Percentiles rank a stretch among this genome's conserved stretches.
phyloP scores from a whole-genome alignment of 2,329 filamentous ascomycete genomes.

The Diaporthe sp. region DNA sequence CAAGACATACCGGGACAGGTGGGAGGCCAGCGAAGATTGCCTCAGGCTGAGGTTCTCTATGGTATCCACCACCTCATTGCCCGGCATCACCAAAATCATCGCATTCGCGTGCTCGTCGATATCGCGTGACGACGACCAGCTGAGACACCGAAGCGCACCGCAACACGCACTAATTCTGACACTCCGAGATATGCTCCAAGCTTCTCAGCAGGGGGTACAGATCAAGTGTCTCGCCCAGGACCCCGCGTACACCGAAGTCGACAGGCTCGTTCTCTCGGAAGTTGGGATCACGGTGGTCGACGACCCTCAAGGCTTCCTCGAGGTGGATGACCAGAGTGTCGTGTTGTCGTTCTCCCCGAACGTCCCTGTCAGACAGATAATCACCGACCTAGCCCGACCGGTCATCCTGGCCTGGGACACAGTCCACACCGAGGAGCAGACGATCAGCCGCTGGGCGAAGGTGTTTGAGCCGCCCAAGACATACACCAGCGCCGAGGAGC shows the following conservation, averaged over 20 bases:
- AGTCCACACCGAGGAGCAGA: background rate
- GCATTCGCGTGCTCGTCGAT: background rate
- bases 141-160: background rate
- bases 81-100: background rate
- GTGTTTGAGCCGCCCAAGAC: background rate
- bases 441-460: background rate
- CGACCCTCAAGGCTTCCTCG: background rate
- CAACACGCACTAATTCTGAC: background rate
- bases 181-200: background rate
- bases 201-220: background rate
- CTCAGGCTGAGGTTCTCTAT: background rate
- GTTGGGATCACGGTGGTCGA: background rate
- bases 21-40: background rate
- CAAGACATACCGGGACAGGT: accelerated
- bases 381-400: background rate
- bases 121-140: background rate
- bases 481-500: background rate
- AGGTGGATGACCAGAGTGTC: background rate
- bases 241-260: background rate
- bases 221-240: background rate
- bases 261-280: background rate
- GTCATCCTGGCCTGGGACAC: conserved; percentile 4
- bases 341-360: background rate
- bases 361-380: background rate
- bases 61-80: background rate